Evolutionary conservation across 78 protist species (phyloP).

Genomic region (Paulinella micropora): DNA sequence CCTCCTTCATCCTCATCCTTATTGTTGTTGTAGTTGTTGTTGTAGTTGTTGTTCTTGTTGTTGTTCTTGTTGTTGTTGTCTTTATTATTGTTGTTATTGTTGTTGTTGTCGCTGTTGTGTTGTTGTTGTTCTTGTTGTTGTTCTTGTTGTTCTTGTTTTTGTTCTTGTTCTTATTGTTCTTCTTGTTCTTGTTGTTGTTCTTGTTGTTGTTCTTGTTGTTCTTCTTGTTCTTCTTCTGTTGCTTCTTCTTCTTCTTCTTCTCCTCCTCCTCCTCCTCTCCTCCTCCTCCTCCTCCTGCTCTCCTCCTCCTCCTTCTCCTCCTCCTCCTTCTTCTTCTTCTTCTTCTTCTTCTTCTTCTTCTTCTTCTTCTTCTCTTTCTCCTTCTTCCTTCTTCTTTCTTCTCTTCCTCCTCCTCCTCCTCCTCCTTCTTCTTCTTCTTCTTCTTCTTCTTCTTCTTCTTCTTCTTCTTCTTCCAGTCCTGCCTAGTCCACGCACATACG

Average conservation of each 20-base stretch:
- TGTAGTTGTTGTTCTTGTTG: not conserved
- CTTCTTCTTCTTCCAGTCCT: not conserved
- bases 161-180: no score
- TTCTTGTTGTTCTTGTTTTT: no score
- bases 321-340: not conserved
- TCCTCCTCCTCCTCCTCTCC: not conserved
- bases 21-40: not conserved
- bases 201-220: not conserved
- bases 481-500: no score
- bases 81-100: no score
- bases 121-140: no score
- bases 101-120: no score
- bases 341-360: not conserved
- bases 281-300: not conserved
- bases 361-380: not conserved
- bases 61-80: not conserved
- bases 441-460: not conserved
- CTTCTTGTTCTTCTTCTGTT: not conserved
- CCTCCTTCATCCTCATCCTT: not conserved
- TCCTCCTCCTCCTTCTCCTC: not conserved
- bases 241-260: not conserved
- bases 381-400: not conserved
- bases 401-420: not conserved
- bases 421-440: not conserved
- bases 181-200: not conserved